Base-by-base conservation (phyloP, 1,284 basidiomycete species). In the Sphaerobolus stellatus region DNA sequence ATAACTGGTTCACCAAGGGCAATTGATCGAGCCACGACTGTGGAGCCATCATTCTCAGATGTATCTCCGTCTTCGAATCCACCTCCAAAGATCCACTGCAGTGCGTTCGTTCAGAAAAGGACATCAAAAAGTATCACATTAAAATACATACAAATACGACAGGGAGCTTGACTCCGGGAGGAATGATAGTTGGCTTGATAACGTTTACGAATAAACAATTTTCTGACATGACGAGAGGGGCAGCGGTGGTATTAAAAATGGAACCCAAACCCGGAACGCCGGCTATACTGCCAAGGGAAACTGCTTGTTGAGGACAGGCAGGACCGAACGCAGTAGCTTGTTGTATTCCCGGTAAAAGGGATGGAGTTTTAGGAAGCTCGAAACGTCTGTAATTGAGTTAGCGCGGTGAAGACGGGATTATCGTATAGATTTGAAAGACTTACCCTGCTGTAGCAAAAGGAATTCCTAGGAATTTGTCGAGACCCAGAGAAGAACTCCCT, bases 1-100 rank as follows among this genome's bases (percentile, higher is more conserved):
- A 84, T 69, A 27, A 80, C 70, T 0, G 80, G 79, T 55, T 74
- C 67, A 24, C 70, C 71, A n/a, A 81, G 60, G 5, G 64, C 64
- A 16, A 81, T 66, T 2, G 81, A 82, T 11, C 75, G 73, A 25
- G 72, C 62, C 4, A 84, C 80, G 41, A 83, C 44, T 3, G 44
- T 36, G 5, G 52, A 53, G 16, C 52, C 52, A 53, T 53, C 44
- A 25, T 36, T 76, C 75, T 66, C 64, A n/a, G 65, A 61, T 2
- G 75, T 60, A 24, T 69, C 64, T 1, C 77, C 77, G 14, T 71
- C 45, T 61, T 75, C 72, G 52, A 77, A 79, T 2, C 75, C 77
- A 58, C 77, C 80, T 61, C 80, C 81, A 55, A 71, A 80, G 36
- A 83, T 78, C 78, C 79, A 82, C 79, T 82, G 50, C 11, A 14